Evolutionary conservation across 352 stramenopile species (phyloP).

Genomic region (Plasmopara halstedii): DNA sequence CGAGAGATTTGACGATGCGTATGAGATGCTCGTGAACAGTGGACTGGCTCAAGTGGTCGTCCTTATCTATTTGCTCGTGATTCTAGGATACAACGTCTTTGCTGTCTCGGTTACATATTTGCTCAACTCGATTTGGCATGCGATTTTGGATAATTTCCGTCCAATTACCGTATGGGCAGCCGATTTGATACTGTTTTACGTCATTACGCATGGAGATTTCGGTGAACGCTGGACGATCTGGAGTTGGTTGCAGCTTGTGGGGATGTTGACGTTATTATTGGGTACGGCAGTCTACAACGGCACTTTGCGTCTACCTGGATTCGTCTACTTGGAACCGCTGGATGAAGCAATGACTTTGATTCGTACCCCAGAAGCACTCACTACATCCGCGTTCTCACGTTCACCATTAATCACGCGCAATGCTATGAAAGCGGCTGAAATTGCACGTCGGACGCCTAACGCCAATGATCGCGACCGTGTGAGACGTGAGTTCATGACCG

Average conservation of each 20-base stretch:
- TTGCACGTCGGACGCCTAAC: conserved; percentile 71
- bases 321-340: conserved; percentile 68
- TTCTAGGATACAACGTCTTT: conserved; percentile 96
- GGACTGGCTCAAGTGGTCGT: conserved; percentile 53
- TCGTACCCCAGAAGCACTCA: conserved; percentile 43
- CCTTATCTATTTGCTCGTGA: conserved; percentile 88
- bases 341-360: conserved; percentile 61
- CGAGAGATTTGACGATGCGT: conserved; percentile 85
- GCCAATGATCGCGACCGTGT: conserved; percentile 73
- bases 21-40: conserved; percentile 65
- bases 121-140: conserved; percentile 96
- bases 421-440: conserved; percentile 76
- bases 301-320: conserved; percentile 66
- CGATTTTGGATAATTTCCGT: conserved; percentile 97
- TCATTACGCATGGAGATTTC: conserved; percentile 86
- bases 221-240: conserved; percentile 93
- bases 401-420: conserved; percentile 77
- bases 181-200: conserved; percentile 95
- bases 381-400: conserved; percentile 49
- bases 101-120: conserved; percentile 95
- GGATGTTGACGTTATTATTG: conserved; percentile 90
- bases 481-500: conserved; percentile 80
- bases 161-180: conserved; percentile 94
- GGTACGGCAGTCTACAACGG: conserved; percentile 97
- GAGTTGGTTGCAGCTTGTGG: conserved; percentile 91